Evolutionary conservation across 2,329 filamentous ascomycete species (phyloP).

Genomic region (Fusarium torulosum): DNA sequence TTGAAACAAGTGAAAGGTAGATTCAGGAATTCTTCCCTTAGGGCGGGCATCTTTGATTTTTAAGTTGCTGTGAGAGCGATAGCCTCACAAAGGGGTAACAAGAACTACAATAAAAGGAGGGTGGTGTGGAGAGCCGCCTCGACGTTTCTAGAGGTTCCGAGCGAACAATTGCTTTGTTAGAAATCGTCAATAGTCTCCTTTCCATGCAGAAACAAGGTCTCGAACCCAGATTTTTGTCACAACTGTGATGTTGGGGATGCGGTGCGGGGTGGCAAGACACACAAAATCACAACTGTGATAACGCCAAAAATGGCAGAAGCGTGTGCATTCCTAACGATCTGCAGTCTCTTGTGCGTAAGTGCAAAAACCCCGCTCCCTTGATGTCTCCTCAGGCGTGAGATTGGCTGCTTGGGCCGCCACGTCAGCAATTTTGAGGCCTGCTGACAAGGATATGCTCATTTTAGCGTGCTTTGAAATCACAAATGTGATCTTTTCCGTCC

Average conservation of each 20-base stretch:
- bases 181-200: neutral
- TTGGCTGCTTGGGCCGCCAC: neutral
- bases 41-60: neutral
- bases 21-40: neutral
- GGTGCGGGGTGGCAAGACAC: conserved; percentile 1
- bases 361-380: conserved; percentile 1
- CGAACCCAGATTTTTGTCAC: neutral
- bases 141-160: neutral
- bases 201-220: neutral
- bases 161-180: neutral
- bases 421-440: conserved; percentile 6
- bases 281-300: conserved; percentile 11
- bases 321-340: neutral
- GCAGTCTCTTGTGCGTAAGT: neutral
- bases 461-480: conserved; percentile 1
- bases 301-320: neutral
- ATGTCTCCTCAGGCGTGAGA: neutral
- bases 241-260: neutral
- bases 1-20: too few relatives aligned
- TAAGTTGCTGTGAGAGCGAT: neutral
- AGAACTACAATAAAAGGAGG: neutral
- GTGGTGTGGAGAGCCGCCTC: conserved; percentile 11
- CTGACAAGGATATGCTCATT: neutral
- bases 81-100: neutral
- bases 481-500: neutral